These are phyloP conservation scores for Noccaea caerulescens DNA, from an alignment of 345 rosid species.

Conservation along the genomic window DNA sequence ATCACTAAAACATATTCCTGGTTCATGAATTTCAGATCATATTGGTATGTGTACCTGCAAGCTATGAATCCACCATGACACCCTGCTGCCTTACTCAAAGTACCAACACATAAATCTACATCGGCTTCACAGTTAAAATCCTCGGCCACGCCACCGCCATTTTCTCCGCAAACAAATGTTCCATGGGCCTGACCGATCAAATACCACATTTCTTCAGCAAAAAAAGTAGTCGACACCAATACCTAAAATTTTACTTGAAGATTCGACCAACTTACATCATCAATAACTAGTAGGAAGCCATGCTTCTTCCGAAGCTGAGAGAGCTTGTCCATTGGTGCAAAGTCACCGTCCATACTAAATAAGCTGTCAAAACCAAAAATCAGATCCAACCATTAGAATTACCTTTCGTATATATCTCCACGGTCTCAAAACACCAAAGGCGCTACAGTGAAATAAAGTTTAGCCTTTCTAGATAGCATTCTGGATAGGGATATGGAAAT, in stretches of 20 bases:
- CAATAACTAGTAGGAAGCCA: slow-evolving; percentile 80
- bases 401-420: slow-evolving; percentile 2
- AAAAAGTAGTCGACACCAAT: not conserved
- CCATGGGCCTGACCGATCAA: slow-evolving; percentile 80
- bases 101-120: slow-evolving; percentile 86
- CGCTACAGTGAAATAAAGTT: not conserved
- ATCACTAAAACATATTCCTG: too few species aligned
- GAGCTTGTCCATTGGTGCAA: slow-evolving; percentile 90
- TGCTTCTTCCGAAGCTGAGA: slow-evolving; percentile 70
- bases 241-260: not conserved
- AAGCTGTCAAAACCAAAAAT: slow-evolving; percentile 54
- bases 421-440: slow-evolving; percentile 14
- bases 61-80: slow-evolving; percentile 97
- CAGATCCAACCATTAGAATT: slow-evolving; percentile 13
- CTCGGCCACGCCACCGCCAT: slow-evolving; percentile 94
- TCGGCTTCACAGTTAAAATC: slow-evolving; percentile 78
- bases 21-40: not conserved
- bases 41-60: slow-evolving; percentile 75
- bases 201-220: slow-evolving; percentile 20
- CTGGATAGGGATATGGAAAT: not conserved
- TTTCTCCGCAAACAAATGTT: slow-evolving; percentile 90
- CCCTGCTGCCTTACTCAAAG: slow-evolving; percentile 97
- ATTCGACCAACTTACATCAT: slow-evolving; percentile 69
- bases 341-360: slow-evolving; percentile 99
- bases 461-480: slow-evolving; percentile 9